Conservation (phyloP, 192 early-diverging fungal species). For the Anaeromyces robustus region DNA sequence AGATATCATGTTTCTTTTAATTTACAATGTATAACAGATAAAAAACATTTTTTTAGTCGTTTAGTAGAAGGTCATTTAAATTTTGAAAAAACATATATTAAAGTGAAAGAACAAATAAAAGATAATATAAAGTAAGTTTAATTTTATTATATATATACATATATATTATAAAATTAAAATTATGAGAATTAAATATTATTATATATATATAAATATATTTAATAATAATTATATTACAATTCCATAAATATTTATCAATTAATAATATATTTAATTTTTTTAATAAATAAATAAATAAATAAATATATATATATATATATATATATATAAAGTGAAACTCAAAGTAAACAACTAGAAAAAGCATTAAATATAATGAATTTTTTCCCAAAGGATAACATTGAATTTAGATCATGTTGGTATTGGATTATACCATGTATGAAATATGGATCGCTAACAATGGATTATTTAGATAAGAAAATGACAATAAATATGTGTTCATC, state of each 20-base stretch:
- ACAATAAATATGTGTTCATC: not conserved
- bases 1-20: not conserved
- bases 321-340: not conserved
- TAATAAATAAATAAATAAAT: no score
- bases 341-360: not conserved
- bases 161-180: no score
- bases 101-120: not conserved
- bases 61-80: not conserved
- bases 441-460: not conserved
- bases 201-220: no score
- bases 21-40: not conserved
- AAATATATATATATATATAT: no score
- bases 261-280: no score
- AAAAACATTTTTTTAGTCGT: not conserved
- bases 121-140: not conserved
- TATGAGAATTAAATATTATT: no score
- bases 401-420: not conserved
- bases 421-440: not conserved
- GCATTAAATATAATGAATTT: not conserved
- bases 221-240: no score
- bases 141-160: no score
- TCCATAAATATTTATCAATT: no score
- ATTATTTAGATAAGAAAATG: not conserved
- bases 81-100: not conserved
- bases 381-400: not conserved